phyloP scores from a whole-genome alignment of 768 basidiomycete genomes.

The Mycena chlorophos region DNA sequence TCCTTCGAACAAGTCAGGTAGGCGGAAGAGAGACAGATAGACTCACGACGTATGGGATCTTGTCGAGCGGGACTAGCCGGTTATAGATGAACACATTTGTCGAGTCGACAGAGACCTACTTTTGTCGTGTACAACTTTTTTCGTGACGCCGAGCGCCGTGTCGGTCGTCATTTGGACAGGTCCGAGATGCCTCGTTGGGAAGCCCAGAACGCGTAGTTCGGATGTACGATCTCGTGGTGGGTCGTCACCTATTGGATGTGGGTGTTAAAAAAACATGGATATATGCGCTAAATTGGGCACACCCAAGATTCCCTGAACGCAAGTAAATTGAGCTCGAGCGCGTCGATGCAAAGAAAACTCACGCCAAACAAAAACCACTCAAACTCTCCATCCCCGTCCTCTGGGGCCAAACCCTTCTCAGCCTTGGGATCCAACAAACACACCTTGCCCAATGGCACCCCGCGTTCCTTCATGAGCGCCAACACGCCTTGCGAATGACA shows the following conservation, averaged over 20 bases:
- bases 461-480: constrained; percentile 52
- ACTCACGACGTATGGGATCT: constrained; percentile 74
- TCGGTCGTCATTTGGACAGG: constrained; percentile 98
- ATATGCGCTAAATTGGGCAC: constrained; percentile 5
- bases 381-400: constrained; percentile 75
- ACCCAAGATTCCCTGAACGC: constrained; percentile 65
- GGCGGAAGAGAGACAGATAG: neutral
- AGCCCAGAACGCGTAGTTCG: constrained; percentile 83
- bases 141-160: constrained; percentile 91
- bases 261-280: neutral
- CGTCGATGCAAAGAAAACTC: constrained; percentile 27
- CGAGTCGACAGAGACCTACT: no score
- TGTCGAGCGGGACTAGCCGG: constrained; percentile 55
- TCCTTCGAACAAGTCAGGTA: constrained; percentile 50
- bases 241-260: constrained; percentile 71
- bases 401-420: constrained; percentile 61
- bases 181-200: constrained; percentile 83
- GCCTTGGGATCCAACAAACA: constrained; percentile 96
- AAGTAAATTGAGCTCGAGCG: neutral
- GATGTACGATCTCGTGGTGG: constrained; percentile 92
- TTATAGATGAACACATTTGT: neutral
- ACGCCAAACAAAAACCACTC: constrained; percentile 92
- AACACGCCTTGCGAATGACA: constrained; percentile 56
- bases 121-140: constrained; percentile 74
- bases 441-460: constrained; percentile 55